Conservation (phyloP, 75 land plant species). For the Cryptomeria japonica region DNA sequence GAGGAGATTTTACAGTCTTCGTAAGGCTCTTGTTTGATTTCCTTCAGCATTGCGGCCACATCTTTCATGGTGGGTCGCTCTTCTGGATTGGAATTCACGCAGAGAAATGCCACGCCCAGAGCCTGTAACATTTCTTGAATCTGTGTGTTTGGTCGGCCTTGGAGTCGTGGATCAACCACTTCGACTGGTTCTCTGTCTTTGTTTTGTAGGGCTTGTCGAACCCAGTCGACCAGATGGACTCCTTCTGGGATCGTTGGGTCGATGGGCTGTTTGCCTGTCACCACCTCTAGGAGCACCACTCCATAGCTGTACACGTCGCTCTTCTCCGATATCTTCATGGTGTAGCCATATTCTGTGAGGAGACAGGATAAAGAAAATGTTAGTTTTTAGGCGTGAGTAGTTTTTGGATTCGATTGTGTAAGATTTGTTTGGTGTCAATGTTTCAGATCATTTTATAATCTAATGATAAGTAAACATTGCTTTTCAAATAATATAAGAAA, state of each 20-base stretch:
- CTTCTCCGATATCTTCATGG: conserved; percentile 65
- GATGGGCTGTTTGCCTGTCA: conserved; percentile 53
- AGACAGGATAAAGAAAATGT: neutral
- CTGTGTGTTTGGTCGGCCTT: conserved; percentile 42
- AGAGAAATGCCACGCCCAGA: conserved; percentile 65
- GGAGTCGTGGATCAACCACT: conserved; percentile 37
- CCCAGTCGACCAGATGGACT: conserved; percentile 68
- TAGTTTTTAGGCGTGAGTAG: too few species aligned
- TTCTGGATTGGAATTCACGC: conserved; percentile 52
- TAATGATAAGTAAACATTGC: too few species aligned
- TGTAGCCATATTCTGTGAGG: conserved; percentile 66
- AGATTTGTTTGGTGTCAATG: too few species aligned
- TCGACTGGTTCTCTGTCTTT: neutral
- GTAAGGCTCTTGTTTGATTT: conserved; percentile 36
- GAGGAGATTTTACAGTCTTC: neutral
- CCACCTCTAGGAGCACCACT: conserved; percentile 60
- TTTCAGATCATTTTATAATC: too few species aligned
- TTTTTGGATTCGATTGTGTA: too few species aligned
- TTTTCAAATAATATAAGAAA: too few species aligned
- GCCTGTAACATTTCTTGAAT: conserved; percentile 70
- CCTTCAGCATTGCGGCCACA: conserved; percentile 62
- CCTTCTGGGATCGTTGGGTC: conserved; percentile 53
- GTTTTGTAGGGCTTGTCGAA: conserved; percentile 12
- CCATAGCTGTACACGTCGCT: conserved; percentile 82
- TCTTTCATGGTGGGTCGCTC: conserved; percentile 87